A percentile compares a stretch with the other conserved stretches of the same genome.
Conservation (phyloP, 2,329 filamentous ascomycete genomes). For the Botryotinia globosa region DNA sequence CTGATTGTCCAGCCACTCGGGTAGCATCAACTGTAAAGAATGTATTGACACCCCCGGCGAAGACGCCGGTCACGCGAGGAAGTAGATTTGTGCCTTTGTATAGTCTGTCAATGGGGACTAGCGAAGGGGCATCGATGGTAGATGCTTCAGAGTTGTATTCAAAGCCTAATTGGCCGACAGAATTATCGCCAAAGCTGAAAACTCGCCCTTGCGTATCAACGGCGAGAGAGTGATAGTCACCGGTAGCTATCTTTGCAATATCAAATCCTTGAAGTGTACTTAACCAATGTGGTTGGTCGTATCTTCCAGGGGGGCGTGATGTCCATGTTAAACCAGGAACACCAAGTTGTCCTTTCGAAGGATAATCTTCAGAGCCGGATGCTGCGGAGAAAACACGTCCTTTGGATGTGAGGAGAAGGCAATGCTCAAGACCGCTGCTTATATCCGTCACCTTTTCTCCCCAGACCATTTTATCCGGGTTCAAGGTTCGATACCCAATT, state of each 20-base stretch:
- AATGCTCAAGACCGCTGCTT: conserved; percentile 78
- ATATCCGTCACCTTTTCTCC: conserved; percentile 74
- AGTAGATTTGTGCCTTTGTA: conserved; percentile 65
- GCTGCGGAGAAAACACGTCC: conserved; percentile 90
- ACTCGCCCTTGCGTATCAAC: conserved; percentile 73
- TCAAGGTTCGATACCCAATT: conserved; percentile 71
- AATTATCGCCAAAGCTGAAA: conserved; percentile 90
- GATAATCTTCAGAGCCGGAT: conserved; percentile 73
- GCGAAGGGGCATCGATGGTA: conserved; percentile 65
- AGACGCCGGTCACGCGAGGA: conserved; percentile 70
- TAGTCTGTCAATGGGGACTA: conserved; percentile 67
- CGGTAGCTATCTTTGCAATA: conserved; percentile 72
- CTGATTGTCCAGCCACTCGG: conserved; percentile 49
- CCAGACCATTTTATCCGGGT: conserved; percentile 61
- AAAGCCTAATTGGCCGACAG: conserved; percentile 85
- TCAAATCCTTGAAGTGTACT: conserved; percentile 66
- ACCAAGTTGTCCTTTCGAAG: conserved; percentile 81
- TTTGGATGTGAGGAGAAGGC: conserved; percentile 75
- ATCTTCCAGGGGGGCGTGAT: conserved; percentile 71
- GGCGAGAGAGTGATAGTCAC: conserved; percentile 81
- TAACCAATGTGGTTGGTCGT: conserved; percentile 81
- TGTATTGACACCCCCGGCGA: conserved; percentile 81
- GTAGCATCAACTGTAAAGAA: conserved; percentile 84
- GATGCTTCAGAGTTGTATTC: conserved; percentile 61
- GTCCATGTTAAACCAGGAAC: conserved; percentile 79